Percentiles rank a stretch among this genome's conserved stretches.
These are phyloP conservation scores for Aegilops speltoides DNA, from an alignment of 176 grass and related monocot species.

Conservation along the genomic window DNA sequence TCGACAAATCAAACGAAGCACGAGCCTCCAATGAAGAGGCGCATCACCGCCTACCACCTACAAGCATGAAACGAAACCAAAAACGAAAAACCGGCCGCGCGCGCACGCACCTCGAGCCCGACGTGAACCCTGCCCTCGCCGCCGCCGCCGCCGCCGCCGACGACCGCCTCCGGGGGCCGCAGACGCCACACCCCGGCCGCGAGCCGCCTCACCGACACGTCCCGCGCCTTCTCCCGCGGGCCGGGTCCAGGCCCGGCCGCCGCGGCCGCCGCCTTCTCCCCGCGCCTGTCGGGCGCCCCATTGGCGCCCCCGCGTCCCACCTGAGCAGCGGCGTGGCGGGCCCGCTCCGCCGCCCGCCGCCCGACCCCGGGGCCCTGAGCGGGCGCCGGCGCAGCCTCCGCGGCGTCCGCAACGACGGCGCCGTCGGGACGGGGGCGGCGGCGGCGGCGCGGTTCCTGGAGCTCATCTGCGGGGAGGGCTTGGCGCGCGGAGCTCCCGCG, in stretches of 20 bases:
- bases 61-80: neutral
- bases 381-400: conserved; percentile 24
- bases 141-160: neutral
- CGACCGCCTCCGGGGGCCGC: conserved; percentile 62
- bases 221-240: conserved; percentile 9
- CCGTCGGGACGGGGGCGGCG: neutral
- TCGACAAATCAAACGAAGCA: neutral
- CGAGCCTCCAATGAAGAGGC: neutral
- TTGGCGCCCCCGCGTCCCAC: conserved; percentile 48
- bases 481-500: neutral
- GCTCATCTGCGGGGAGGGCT: conserved; percentile 24
- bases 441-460: conserved; percentile 34
- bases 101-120: conserved; percentile 47
- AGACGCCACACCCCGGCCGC: conserved; percentile 78
- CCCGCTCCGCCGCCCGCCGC: conserved; percentile 55
- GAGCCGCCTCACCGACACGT: conserved; percentile 78
- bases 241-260: neutral
- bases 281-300: neutral
- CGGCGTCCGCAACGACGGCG: conserved; percentile 16
- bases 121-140: conserved; percentile 43
- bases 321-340: conserved; percentile 71
- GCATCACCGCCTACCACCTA: too few species aligned
- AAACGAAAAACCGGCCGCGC: neutral
- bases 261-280: neutral
- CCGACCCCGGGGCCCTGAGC: conserved; percentile 27